Conservation (phyloP, 805 yeast species). For the Candida morakotiae region DNA sequence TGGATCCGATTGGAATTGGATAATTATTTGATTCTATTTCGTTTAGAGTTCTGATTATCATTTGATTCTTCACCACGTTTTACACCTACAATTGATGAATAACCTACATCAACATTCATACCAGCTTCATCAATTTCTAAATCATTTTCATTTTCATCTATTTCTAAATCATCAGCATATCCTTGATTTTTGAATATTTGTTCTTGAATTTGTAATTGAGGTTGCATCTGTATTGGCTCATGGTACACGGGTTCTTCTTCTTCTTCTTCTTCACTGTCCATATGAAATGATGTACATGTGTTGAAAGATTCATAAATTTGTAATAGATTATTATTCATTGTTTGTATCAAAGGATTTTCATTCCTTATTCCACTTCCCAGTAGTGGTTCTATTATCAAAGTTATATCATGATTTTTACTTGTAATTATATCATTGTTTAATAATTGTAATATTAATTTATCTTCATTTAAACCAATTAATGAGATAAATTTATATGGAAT, state of each 20-base stretch:
- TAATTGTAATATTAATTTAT: conserved; percentile 28
- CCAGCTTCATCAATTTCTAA: conserved; percentile 27
- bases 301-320: conserved; percentile 30
- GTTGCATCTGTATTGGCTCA: conserved; percentile 15
- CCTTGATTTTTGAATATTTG: conserved; percentile 20
- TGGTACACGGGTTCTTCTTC: conserved; percentile 16
- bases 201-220: conserved; percentile 13
- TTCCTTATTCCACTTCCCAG: background rate
- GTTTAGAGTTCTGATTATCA: too few species aligned
- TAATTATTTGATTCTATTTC: too few species aligned
- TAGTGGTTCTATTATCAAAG: conserved; percentile 5
- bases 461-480: conserved; percentile 28
- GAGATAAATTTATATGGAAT: conserved; percentile 30
- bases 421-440: conserved; percentile 15
- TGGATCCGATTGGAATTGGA: too few species aligned
- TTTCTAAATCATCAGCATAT: conserved; percentile 35
- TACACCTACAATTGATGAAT: conserved; percentile 30
- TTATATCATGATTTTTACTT: conserved; percentile 5
- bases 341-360: conserved; percentile 9
- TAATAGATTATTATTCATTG: background rate
- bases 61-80: conserved; percentile 24
- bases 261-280: conserved; percentile 24
- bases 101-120: conserved; percentile 41
- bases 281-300: conserved; percentile 36
- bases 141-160: conserved; percentile 10